Conservation (phyloP, 2,329 filamentous ascomycete species). For the Aspergillus pseudotamarii region DNA sequence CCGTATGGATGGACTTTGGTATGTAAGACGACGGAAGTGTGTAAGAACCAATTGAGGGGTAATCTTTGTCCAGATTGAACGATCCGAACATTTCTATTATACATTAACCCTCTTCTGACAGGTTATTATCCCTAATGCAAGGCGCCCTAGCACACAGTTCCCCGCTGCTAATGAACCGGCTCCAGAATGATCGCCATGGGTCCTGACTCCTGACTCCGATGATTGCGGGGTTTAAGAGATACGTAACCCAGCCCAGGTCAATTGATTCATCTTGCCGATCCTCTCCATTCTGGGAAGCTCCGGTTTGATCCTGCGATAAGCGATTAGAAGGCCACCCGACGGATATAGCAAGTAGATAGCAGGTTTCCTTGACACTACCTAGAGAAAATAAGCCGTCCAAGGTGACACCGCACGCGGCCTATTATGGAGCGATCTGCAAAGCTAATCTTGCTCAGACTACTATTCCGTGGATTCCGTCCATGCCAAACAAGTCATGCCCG, state of each 20-base stretch:
- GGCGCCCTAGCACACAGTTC: too few relatives aligned
- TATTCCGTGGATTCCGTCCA: background rate
- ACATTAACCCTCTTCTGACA: background rate
- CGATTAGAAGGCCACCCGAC: background rate
- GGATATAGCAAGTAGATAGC: background rate
- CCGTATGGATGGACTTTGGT: too few relatives aligned
- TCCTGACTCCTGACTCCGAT: background rate
- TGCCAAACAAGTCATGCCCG: background rate
- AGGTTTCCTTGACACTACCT: background rate
- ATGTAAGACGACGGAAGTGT: too few relatives aligned
- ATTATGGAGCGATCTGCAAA: background rate
- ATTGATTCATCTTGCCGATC: background rate
- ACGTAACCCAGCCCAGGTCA: background rate
- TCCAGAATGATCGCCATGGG: too few relatives aligned
- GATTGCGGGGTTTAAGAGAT: background rate
- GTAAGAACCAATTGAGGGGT: background rate
- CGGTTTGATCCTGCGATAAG: constrained; percentile 2
- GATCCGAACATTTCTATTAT: background rate
- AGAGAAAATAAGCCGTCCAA: background rate
- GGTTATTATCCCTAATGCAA: background rate
- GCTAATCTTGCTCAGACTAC: background rate
- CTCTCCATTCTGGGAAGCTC: constrained; percentile 1
- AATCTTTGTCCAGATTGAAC: background rate
- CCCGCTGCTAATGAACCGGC: background rate
- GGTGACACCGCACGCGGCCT: background rate